These are phyloP conservation scores for Candida smagusa DNA, from an alignment of 1,139 yeast species.

Conservation along the genomic window DNA sequence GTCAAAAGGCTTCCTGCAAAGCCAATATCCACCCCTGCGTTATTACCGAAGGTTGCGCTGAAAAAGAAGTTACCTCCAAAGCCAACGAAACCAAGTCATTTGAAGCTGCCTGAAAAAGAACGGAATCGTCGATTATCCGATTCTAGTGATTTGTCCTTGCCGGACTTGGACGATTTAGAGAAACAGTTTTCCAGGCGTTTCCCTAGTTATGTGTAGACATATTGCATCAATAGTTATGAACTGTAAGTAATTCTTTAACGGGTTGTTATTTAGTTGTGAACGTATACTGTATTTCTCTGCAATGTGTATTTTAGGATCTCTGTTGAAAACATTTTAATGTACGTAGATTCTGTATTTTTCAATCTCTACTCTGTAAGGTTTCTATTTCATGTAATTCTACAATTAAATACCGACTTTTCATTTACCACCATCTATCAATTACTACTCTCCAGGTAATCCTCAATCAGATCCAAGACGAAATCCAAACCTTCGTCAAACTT, in stretches of 20 bases:
- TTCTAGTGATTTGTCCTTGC: conserved; percentile 44
- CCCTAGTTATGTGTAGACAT: conserved; percentile 47
- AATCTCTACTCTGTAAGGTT: no score
- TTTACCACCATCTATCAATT: conserved; percentile 1
- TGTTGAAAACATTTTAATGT: no score
- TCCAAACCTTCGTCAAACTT: conserved; percentile 83
- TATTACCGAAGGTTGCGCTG: not conserved
- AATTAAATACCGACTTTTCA: not conserved
- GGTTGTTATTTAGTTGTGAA: no score
- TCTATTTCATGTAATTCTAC: no score
- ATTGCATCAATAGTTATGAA: no score
- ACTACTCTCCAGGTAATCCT: conserved; percentile 30
- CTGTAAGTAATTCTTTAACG: no score
- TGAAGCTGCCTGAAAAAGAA: conserved; percentile 34
- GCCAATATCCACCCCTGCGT: not conserved
- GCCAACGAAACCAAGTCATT: conserved; percentile 57
- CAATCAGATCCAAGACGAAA: conserved; percentile 74
- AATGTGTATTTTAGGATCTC: no score
- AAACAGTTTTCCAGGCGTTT: conserved; percentile 50
- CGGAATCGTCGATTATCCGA: conserved; percentile 28
- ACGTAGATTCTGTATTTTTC: no score
- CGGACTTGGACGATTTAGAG: conserved; percentile 57
- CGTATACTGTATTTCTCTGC: no score
- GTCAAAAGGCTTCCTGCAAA: not conserved
- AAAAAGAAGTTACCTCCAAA: conserved; percentile 54